phyloP scores from a whole-genome alignment of 441 rosid species.

The Populus tomentosa region DNA sequence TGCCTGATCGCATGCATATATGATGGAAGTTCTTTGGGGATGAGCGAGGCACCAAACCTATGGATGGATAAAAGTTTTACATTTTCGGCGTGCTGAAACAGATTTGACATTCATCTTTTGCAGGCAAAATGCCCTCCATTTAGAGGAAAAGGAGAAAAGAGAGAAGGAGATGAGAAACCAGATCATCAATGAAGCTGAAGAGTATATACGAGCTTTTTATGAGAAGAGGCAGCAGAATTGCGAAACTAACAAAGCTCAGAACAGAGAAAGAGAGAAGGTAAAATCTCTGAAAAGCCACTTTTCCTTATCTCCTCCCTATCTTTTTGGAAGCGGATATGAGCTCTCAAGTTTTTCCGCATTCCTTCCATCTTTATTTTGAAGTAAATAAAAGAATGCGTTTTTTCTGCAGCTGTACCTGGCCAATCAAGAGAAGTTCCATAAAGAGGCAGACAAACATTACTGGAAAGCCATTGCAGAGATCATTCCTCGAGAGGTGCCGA shows the following conservation, averaged over 20 bases:
- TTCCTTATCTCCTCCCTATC: neutral
- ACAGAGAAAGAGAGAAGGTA: slow-evolving; percentile 82
- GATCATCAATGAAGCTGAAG: slow-evolving; percentile 74
- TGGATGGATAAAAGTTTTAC: slow-evolving; percentile 25
- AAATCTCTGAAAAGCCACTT: neutral
- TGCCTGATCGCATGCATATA: too few relatives aligned
- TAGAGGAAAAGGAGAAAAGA: slow-evolving; percentile 76
- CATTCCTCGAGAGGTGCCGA: slow-evolving; percentile 78
- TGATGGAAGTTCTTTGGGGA: too few relatives aligned
- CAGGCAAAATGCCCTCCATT: slow-evolving; percentile 66
- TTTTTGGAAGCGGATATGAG: neutral
- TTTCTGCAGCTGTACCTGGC: slow-evolving; percentile 56
- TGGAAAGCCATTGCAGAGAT: slow-evolving; percentile 94
- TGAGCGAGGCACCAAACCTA: too few relatives aligned
- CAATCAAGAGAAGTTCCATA: slow-evolving; percentile 90
- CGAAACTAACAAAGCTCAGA: slow-evolving; percentile 56
- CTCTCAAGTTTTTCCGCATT: neutral
- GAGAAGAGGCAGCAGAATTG: slow-evolving; percentile 62
- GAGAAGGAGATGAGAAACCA: slow-evolving; percentile 85
- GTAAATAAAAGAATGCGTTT: neutral
- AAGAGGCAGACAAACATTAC: slow-evolving; percentile 79
- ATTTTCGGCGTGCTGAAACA: neutral
- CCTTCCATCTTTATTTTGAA: neutral
- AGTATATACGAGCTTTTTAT: slow-evolving; percentile 59
- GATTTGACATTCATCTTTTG: slow-evolving; percentile 29